Evolutionary conservation across 2,329 filamentous ascomycete species (phyloP), one percentile per base, ranked within the genome.

Genomic region (Aspergillus viridinutans): DNA sequence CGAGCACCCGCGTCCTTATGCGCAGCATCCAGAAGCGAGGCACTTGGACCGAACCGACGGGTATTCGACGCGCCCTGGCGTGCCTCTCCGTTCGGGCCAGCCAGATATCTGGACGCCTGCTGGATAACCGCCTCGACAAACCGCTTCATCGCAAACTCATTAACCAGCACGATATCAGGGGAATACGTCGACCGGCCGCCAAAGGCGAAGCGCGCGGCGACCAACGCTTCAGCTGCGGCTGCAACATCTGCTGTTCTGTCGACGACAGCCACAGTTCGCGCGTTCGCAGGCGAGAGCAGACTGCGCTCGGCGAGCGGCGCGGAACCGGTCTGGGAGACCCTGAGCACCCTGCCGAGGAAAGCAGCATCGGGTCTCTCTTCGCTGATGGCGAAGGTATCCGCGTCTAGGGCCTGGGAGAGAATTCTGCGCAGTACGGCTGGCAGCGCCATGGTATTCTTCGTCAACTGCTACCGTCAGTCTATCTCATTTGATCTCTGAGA

Each of bases 141-240:
- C 0, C 77, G 74, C 54, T 80, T 76, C 71, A 82, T 82, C 3
- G 78, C 74, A 57, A 81, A 88, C 60, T 88, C 85, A 58, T 88
- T 86, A n/a, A 88, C 84, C 0, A 87, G 70, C 0, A 88, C 81
- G 0, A 86, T 29, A 63, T 88, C 85, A 0, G 85, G 85, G 0
- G 83, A 81, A 64, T 87, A 87, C 0, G 83, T 78, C 1, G 84
- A 86, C 2, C 70, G 74, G 2, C 84, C 84, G 1, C 80, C 74
- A 29, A 85, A 83, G 14, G 72, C 71, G 62, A 86, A 83, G 2
- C 83, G 76, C 1, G 85, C 83, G 0, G 72, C 73, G 0, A 82
- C 77, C 1, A 88, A 72, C 2, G 78, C 75, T 55, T 76, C 71
- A 0, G 85, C 85, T 0, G 85, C 84, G 2, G 70, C 64, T 5